Conservation (phyloP, 2,329 filamentous ascomycete species). For the Paramyrothecium sp. region DNA sequence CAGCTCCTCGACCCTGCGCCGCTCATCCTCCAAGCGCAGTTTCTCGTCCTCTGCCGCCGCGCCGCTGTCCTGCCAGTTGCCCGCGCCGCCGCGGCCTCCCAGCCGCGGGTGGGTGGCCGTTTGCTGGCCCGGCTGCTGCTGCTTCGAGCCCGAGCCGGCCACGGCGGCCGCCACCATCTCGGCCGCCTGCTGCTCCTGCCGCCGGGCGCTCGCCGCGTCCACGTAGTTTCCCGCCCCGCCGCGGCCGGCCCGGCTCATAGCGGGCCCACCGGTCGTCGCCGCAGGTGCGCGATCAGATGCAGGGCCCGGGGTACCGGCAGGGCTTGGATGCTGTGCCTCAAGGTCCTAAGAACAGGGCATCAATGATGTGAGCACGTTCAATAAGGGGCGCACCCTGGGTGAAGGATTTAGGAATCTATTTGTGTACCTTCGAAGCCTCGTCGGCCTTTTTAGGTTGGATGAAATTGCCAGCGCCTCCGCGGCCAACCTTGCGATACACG, state of each 20-base stretch:
- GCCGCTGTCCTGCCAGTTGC: slow-evolving; percentile 44
- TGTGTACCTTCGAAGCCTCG: slow-evolving; percentile 33
- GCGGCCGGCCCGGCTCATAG: slow-evolving; percentile 45
- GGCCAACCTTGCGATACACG: slow-evolving; percentile 51
- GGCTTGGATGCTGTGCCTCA: slow-evolving; percentile 32
- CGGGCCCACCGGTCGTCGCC: slow-evolving; percentile 25
- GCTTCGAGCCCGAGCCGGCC: background rate
- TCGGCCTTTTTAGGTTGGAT: slow-evolving; percentile 51
- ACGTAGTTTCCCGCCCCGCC: slow-evolving; percentile 63
- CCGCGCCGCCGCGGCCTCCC: slow-evolving; percentile 55
- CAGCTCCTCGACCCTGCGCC: slow-evolving; percentile 31
- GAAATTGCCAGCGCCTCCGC: slow-evolving; percentile 66
- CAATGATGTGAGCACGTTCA: background rate
- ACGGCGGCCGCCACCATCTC: slow-evolving; percentile 32
- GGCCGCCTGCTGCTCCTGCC: slow-evolving; percentile 29
- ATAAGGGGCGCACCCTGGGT: background rate
- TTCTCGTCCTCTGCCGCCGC: slow-evolving; percentile 23
- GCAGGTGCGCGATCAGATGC: slow-evolving; percentile 18
- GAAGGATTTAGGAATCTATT: background rate
- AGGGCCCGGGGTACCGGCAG: slow-evolving; percentile 15
- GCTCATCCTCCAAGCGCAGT: slow-evolving; percentile 12
- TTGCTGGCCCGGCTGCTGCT: slow-evolving; percentile 20
- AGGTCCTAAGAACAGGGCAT: slow-evolving; percentile 27
- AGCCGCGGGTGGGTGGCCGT: slow-evolving; percentile 15
- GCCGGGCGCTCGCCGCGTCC: slow-evolving; percentile 30